Conservation (phyloP, 2,329 filamentous ascomycete species). For the Exophiala mesophila region DNA sequence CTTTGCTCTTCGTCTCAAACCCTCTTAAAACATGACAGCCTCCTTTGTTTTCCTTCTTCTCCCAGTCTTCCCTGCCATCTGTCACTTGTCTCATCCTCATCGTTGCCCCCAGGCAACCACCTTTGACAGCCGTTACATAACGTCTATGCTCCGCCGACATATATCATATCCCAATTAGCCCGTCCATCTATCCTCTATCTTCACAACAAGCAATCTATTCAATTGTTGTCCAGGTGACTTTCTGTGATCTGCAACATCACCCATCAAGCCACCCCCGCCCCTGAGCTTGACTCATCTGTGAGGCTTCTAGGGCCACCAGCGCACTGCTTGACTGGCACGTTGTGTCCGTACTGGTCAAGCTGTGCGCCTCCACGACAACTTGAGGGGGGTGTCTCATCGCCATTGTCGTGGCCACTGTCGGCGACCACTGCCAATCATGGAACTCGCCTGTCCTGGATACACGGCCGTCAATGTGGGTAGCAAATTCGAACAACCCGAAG, state of each 20-base stretch:
- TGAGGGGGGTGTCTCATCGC: too few relatives aligned
- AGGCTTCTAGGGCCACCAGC: too few relatives aligned
- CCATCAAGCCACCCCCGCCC: too few relatives aligned
- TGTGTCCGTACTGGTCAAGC: too few relatives aligned
- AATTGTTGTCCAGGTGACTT: neutral
- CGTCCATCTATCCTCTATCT: neutral
- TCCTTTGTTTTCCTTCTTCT: conserved; percentile 10
- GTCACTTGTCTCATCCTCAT: conserved; percentile 13
- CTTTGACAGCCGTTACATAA: conserved; percentile 13
- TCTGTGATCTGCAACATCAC: neutral
- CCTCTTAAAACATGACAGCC: conserved; percentile 20
- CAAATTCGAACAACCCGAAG: conserved; percentile 40
- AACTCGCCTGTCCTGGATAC: conserved; percentile 30
- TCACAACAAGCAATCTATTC: neutral
- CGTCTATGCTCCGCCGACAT: conserved; percentile 5
- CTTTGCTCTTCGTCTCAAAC: conserved; percentile 2
- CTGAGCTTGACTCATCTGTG: too few relatives aligned
- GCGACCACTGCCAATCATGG: conserved; percentile 9
- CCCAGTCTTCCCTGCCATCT: conserved; percentile 6
- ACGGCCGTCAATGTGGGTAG: conserved; percentile 42
- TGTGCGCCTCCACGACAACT: too few relatives aligned
- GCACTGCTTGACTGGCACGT: too few relatives aligned
- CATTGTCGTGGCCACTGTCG: neutral
- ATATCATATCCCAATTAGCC: conserved; percentile 7
- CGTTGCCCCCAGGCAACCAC: conserved; percentile 12